Evolutionary conservation across 2,329 filamentous ascomycete species (phyloP).

Genomic region (Alternaria sp.): DNA sequence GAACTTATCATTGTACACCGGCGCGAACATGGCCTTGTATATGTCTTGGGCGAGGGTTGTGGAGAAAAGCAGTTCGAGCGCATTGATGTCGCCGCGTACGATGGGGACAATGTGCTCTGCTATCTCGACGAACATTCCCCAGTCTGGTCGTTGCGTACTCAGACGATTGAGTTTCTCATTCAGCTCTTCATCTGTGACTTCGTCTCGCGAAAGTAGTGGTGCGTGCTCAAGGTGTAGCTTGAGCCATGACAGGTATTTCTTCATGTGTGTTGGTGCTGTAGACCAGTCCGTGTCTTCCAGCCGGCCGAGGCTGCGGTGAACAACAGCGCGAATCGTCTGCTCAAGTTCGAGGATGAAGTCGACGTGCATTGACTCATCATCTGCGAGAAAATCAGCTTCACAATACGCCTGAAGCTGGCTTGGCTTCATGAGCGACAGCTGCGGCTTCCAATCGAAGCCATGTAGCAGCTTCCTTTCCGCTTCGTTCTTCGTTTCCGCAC

Average conservation of each 20-base stretch:
- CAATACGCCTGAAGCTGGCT: neutral
- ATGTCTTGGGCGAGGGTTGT: neutral
- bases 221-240: neutral
- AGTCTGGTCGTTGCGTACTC: neutral
- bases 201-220: neutral
- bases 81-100: neutral
- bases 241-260: neutral
- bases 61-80: neutral
- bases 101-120: neutral
- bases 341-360: neutral
- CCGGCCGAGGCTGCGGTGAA: neutral
- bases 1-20: neutral
- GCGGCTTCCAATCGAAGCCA: neutral
- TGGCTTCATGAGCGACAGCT: neutral
- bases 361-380: neutral
- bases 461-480: neutral
- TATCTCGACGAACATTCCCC: neutral
- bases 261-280: neutral
- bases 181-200: neutral
- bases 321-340: neutral
- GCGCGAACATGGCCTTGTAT: neutral
- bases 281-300: neutral
- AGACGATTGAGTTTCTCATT: neutral
- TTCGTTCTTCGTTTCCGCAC: neutral
- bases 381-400: neutral